A percentile compares a stretch with the other conserved stretches of the same genome.
phyloP scores from a whole-genome alignment of 176 grass and related monocot genomes.

The Musa schizocarpa region DNA sequence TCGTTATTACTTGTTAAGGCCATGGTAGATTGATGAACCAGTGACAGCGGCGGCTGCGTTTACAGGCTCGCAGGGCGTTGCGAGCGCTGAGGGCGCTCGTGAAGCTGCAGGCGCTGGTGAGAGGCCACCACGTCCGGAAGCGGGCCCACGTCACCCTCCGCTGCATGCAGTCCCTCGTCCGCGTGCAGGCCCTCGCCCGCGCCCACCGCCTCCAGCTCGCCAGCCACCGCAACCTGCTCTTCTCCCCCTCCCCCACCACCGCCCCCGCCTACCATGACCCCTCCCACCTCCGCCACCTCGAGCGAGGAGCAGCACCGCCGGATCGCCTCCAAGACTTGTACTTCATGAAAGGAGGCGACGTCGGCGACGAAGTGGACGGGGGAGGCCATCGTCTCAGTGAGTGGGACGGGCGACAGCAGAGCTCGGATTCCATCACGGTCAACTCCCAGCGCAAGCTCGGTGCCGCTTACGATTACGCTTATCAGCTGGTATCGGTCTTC shows the following conservation, averaged over 20 bases:
- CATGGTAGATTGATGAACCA: too few relatives aligned
- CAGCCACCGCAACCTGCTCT: neutral
- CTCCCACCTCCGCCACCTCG: neutral
- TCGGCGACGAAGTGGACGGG: slow-evolving; percentile 8
- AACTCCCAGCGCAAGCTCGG: slow-evolving; percentile 34
- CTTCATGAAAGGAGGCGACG: slow-evolving; percentile 2
- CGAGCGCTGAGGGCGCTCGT: slow-evolving; percentile 6
- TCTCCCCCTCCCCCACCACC: neutral
- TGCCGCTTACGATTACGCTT: slow-evolving; percentile 28
- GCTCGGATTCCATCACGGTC: slow-evolving; percentile 18
- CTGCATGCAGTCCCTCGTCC: slow-evolving; percentile 22
- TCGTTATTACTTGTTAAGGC: too few relatives aligned
- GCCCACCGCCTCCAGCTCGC: slow-evolving; percentile 8
- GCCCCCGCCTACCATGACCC: neutral
- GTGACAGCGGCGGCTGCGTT: too few relatives aligned
- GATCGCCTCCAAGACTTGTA: neutral
- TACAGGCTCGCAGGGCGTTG: slow-evolving; percentile 12
- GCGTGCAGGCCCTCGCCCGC: slow-evolving; percentile 16
- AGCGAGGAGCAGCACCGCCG: neutral
- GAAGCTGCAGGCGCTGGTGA: slow-evolving; percentile 18
- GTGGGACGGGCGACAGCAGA: slow-evolving; percentile 48
- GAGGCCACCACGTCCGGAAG: slow-evolving; percentile 19
- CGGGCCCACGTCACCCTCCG: slow-evolving; percentile 14
- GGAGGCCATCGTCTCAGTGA: neutral
- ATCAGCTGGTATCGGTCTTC: neutral